These are phyloP conservation scores for Linum tenue DNA, from an alignment of 345 rosid genomes.

Conservation along the genomic window DNA sequence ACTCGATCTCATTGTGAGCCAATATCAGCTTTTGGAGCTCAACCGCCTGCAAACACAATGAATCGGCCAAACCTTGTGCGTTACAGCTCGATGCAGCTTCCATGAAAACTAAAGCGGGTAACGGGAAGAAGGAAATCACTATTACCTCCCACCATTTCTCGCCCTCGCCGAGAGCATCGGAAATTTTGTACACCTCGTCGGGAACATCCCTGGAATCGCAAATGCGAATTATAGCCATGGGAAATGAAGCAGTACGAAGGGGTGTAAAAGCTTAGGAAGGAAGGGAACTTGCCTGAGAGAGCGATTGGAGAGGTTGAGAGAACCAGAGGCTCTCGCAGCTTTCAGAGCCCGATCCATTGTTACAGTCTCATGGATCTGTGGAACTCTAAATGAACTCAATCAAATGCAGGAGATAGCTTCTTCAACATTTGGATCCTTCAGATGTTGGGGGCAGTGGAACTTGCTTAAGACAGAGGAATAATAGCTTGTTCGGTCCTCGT, in stretches of 20 bases:
- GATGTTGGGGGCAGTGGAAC: too few relatives aligned
- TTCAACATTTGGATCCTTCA: too few relatives aligned
- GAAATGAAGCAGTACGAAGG: not conserved
- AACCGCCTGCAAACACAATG: conserved; percentile 43
- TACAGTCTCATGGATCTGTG: not conserved
- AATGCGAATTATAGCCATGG: not conserved
- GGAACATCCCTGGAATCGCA: conserved; percentile 56
- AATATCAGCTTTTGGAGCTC: conserved; percentile 84
- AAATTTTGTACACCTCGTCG: conserved; percentile 47
- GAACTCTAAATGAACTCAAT: not conserved
- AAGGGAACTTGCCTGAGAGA: conserved; percentile 49
- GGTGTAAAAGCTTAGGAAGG: not conserved
- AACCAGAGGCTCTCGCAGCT: conserved; percentile 80
- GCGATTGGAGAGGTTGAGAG: conserved; percentile 90
- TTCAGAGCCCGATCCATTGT: conserved; percentile 72
- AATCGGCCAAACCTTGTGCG: not conserved
- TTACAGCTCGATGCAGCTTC: not conserved
- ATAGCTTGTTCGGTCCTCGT: too few relatives aligned
- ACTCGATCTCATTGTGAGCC: conserved; percentile 78
- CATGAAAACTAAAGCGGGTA: not conserved
- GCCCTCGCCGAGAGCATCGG: conserved; percentile 57
- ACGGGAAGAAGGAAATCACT: not conserved
- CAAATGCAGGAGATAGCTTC: too few relatives aligned
- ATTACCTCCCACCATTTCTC: conserved; percentile 98
- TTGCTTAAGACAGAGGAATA: too few relatives aligned